A percentile compares a stretch with the other conserved stretches of the same genome.
These are phyloP conservation scores for Trichoderma endophyticum DNA, from an alignment of 2,329 filamentous ascomycete species.

Conservation along the genomic window DNA sequence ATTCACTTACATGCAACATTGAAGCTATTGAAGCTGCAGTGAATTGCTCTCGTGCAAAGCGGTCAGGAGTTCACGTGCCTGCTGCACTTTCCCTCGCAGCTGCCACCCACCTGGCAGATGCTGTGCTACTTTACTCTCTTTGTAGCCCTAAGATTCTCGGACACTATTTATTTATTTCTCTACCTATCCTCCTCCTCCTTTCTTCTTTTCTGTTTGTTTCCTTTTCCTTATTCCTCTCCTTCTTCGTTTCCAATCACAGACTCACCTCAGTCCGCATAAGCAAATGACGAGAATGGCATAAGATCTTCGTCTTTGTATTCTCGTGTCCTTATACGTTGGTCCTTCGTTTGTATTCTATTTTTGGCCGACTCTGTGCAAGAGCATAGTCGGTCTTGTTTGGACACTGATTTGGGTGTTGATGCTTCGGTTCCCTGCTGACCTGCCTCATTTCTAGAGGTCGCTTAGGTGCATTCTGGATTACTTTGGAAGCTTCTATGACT, in stretches of 20 bases:
- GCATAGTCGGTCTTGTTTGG: no score
- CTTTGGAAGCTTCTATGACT: not conserved
- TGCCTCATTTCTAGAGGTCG: not conserved
- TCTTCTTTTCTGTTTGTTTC: not conserved
- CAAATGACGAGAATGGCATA: not conserved
- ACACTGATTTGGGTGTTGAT: not conserved
- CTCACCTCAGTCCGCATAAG: no score
- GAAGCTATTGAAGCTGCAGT: not conserved
- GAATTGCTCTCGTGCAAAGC: not conserved
- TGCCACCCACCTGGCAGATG: constrained; percentile 1
- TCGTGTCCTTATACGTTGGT: not conserved
- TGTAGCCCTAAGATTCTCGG: not conserved
- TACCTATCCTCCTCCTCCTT: not conserved
- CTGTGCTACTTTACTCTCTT: not conserved
- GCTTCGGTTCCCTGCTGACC: not conserved
- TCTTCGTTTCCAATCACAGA: not conserved
- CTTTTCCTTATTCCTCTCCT: not conserved
- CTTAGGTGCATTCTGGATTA: not conserved
- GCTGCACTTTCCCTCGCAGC: not conserved
- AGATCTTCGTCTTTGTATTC: not conserved
- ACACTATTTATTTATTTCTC: not conserved
- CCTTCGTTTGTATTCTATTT: not conserved
- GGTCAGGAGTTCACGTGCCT: constrained; percentile 4
- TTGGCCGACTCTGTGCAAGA: not conserved
- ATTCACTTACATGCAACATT: not conserved